phyloP scores from a whole-genome alignment of 1,284 basidiomycete species.

The Rhizoctonia solani region DNA sequence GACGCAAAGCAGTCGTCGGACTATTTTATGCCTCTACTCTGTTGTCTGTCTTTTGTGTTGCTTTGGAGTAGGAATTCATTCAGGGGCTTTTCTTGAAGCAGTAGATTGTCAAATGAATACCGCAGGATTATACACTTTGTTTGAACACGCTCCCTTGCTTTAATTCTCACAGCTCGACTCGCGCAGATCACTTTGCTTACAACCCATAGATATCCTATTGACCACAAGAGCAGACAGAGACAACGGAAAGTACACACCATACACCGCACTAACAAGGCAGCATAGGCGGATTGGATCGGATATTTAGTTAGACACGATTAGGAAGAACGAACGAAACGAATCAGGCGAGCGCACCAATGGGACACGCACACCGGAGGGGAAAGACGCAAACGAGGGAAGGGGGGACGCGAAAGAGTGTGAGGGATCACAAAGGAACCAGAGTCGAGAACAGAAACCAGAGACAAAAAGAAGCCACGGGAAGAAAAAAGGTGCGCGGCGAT shows the following conservation, averaged over 20 bases:
- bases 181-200: slow-evolving; percentile 8
- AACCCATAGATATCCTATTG: slow-evolving; percentile 33
- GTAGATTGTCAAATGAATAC: too few relatives aligned
- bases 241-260: slow-evolving; percentile 21
- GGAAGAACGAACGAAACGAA: slow-evolving; percentile 33
- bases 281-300: background rate
- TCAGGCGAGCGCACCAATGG: too few relatives aligned
- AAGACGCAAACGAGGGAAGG: slow-evolving; percentile 15
- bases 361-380: slow-evolving; percentile 9
- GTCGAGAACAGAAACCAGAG: slow-evolving; percentile 7
- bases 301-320: slow-evolving; percentile 31
- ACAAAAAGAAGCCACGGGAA: slow-evolving; percentile 9
- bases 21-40: background rate
- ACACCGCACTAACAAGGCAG: background rate
- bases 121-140: too few relatives aligned
- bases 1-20: background rate
- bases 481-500: slow-evolving; percentile 2
- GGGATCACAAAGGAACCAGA: slow-evolving; percentile 31
- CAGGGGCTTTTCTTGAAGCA: too few relatives aligned
- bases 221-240: slow-evolving; percentile 26
- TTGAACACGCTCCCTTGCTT: too few relatives aligned
- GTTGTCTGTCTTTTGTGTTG: too few relatives aligned
- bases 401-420: slow-evolving; percentile 18
- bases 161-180: too few relatives aligned
- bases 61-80: too few relatives aligned